phyloP scores from a whole-genome alignment of 495 filamentous ascomycete genomes.

The Penicillium maclennaniae region DNA sequence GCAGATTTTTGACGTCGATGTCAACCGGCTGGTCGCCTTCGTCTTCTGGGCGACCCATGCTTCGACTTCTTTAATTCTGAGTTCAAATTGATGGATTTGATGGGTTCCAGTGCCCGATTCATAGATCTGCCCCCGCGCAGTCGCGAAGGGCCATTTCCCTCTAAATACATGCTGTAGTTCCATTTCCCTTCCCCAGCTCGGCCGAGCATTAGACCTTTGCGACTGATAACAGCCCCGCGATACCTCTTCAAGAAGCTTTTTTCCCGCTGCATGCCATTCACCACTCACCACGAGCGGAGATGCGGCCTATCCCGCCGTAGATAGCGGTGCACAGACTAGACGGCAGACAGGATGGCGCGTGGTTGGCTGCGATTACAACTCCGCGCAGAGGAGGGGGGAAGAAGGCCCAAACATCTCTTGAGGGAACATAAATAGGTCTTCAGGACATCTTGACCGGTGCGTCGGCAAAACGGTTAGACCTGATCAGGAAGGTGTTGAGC shows the following conservation, averaged over 20 bases:
- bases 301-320: conserved; percentile 9
- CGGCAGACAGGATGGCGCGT: neutral
- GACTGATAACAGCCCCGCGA: conserved; percentile 14
- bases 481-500: conserved; percentile 14
- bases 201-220: neutral
- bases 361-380: conserved; percentile 4
- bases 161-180: conserved; percentile 1
- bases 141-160: neutral
- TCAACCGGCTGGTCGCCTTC: conserved; percentile 8
- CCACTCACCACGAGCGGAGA: conserved; percentile 1
- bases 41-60: conserved; percentile 12
- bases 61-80: neutral
- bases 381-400: neutral
- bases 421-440: neutral
- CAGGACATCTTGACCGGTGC: conserved; percentile 1
- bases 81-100: neutral
- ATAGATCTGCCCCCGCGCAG: neutral
- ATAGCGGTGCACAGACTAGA: conserved; percentile 6
- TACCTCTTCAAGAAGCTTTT: conserved; percentile 13
- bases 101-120: neutral
- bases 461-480: conserved; percentile 7
- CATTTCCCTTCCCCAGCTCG: neutral
- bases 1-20: conserved; percentile 13
- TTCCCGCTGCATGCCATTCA: neutral
- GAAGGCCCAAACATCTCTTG: neutral